Conservation (phyloP, 179 eudicot genomes). For the Beta corolliflora region DNA sequence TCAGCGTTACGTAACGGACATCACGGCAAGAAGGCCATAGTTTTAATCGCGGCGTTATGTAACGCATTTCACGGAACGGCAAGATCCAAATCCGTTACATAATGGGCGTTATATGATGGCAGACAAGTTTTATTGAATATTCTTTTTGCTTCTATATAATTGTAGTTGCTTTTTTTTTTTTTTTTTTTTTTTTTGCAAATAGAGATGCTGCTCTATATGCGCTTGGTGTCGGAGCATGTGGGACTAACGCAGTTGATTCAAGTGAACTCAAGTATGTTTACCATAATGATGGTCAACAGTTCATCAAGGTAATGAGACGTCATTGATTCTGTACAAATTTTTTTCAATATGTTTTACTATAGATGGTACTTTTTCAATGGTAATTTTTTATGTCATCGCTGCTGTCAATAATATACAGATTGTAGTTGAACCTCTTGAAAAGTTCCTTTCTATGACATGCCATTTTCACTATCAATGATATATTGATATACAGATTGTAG, state of each 20-base stretch:
- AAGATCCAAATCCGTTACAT: too few relatives aligned
- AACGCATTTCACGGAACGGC: too few relatives aligned
- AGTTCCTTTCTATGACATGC: too few relatives aligned
- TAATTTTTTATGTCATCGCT: neutral
- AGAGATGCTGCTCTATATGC: conserved; percentile 93
- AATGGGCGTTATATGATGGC: too few relatives aligned
- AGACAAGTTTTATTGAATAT: neutral
- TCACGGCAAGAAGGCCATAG: too few relatives aligned
- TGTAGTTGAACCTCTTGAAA: neutral
- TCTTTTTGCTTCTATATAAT: neutral
- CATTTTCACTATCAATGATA: too few relatives aligned
- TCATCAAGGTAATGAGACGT: conserved; percentile 56
- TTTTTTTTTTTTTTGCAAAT: conserved; percentile 28
- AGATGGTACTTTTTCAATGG: neutral
- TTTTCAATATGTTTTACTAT: neutral
- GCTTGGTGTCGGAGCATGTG: conserved; percentile 94
- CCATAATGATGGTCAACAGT: conserved; percentile 78
- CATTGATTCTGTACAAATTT: neutral
- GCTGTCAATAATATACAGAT: neutral
- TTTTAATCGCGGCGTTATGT: too few relatives aligned
- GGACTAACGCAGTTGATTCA: conserved; percentile 69
- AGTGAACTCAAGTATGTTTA: conserved; percentile 88
- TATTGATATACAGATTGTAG: neutral
- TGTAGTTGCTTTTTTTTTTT: conserved; percentile 7
- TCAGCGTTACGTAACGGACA: too few relatives aligned